These are phyloP conservation scores for Aspergillus fructus DNA, from an alignment of 2,329 filamentous ascomycete species.

Conservation along the genomic window DNA sequence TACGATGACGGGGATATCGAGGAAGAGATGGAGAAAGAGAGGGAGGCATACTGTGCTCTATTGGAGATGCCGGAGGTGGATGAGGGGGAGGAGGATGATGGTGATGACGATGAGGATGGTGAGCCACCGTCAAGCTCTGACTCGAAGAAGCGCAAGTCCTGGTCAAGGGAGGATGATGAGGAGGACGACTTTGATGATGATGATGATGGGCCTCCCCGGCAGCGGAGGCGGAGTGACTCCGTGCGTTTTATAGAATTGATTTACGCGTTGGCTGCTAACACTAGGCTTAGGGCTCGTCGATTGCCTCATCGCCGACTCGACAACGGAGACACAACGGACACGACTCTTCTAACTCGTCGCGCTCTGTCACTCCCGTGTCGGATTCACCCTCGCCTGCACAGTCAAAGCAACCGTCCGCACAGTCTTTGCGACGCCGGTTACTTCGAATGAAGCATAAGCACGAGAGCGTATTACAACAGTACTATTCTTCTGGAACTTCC, in stretches of 20 bases:
- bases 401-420: constrained; percentile 66
- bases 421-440: constrained; percentile 69
- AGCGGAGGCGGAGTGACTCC: constrained; percentile 83
- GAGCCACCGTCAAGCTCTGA: constrained; percentile 40
- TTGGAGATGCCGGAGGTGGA: constrained; percentile 88
- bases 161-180: constrained; percentile 68
- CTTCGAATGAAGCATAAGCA: constrained; percentile 74
- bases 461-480: constrained; percentile 71
- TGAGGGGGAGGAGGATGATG: constrained; percentile 67
- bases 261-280: constrained; percentile 12
- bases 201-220: constrained; percentile 72
- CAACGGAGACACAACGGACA: constrained; percentile 36
- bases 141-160: constrained; percentile 73
- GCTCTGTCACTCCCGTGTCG: constrained; percentile 45
- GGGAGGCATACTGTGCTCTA: constrained; percentile 80
- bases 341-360: constrained; percentile 47
- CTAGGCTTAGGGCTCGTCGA: constrained; percentile 36
- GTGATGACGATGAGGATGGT: constrained; percentile 60
- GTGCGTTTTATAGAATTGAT: constrained; percentile 48
- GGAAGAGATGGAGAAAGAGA: constrained; percentile 71
- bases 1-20: constrained; percentile 96
- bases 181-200: constrained; percentile 66
- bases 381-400: constrained; percentile 40
- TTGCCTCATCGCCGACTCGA: constrained; percentile 42
- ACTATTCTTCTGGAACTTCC: constrained; percentile 83